These are phyloP conservation scores for Phytopythium helicoides DNA, from an alignment of 352 stramenopile genomes.

Conservation along the genomic window DNA sequence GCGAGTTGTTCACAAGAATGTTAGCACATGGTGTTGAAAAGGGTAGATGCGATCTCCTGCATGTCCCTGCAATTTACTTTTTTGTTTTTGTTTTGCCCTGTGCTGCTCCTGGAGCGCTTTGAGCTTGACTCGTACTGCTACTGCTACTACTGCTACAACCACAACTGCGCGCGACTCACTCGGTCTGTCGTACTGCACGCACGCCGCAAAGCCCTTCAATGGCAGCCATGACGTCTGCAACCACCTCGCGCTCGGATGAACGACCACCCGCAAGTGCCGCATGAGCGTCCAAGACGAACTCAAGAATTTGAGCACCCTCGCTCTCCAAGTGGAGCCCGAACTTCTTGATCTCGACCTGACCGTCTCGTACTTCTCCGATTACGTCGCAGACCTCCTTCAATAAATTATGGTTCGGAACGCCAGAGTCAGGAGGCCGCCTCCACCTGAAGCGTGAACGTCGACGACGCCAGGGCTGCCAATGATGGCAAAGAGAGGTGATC, in stretches of 20 bases:
- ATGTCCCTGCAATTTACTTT: too few relatives aligned
- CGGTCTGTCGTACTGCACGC: conserved; percentile 23
- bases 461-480: conserved; percentile 6
- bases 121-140: too few relatives aligned
- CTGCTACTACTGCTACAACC: too few relatives aligned
- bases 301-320: conserved; percentile 66
- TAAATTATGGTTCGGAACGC: conserved; percentile 83
- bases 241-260: conserved; percentile 15
- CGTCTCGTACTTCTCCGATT: conserved; percentile 52
- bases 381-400: conserved; percentile 84
- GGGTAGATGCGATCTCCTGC: too few relatives aligned
- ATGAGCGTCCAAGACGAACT: conserved; percentile 69
- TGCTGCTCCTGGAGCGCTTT: too few relatives aligned
- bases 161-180: neutral
- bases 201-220: conserved; percentile 46
- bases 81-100: too few relatives aligned
- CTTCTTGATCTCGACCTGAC: conserved; percentile 79
- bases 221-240: conserved; percentile 31
- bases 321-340: conserved; percentile 74
- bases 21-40: too few relatives aligned
- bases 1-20: too few relatives aligned
- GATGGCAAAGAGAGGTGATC: conserved; percentile 19
- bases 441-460: conserved; percentile 65
- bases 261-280: conserved; percentile 17
- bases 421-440: conserved; percentile 38